Evolutionary conservation across 345 rosid species (phyloP), one percentile per base, ranked within the genome.

Genomic region (Brassica rapa): DNA sequence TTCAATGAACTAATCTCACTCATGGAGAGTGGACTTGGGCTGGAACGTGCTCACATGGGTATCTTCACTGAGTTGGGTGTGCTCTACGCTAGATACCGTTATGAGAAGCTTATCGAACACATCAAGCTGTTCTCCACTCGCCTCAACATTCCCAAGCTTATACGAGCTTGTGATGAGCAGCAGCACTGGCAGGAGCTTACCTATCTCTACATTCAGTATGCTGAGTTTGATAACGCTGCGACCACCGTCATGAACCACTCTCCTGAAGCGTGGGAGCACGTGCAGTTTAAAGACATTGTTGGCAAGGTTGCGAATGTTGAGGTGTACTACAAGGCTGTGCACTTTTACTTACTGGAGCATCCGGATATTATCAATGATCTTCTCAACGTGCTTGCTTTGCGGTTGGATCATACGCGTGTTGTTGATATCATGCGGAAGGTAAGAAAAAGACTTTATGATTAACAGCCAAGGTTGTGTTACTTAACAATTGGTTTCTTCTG

Each of bases 241-340:
- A 91, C 96, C 46, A 95, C 98, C 35, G 89, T 95, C 69, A 95
- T 95, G 99, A 93, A 95, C 77, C 99, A 95, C 86, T 95, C 99
- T 39, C 99, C 99, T 0, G 98, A 91, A 86, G 98, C 99, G n/a
- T 95, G 99, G 99, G 99, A 95, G 72, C 99, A 95, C 92, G 89
- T 95, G 98, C 99, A 90, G 77, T 95, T 93, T 82, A 95, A 93
- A 81, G 99, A 95, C 78, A 91, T 93, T 43, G 87, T 86, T 1
- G 97, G 89, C 57, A 95, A 95, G 88, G 97, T 95, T 83, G 98
- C 97, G 2, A 95, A 86, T 78, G 99, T 95, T 55, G 99, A 95
- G 73, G 81, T 95, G 32, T 95, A 95, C 82, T 95, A 95, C 72
- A 95, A 95, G 86, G 97, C 98, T 2, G 99, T 95, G 74, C 99